phyloP scores from a whole-genome alignment of 1,284 basidiomycete species.

The Termitomyces sp. region DNA sequence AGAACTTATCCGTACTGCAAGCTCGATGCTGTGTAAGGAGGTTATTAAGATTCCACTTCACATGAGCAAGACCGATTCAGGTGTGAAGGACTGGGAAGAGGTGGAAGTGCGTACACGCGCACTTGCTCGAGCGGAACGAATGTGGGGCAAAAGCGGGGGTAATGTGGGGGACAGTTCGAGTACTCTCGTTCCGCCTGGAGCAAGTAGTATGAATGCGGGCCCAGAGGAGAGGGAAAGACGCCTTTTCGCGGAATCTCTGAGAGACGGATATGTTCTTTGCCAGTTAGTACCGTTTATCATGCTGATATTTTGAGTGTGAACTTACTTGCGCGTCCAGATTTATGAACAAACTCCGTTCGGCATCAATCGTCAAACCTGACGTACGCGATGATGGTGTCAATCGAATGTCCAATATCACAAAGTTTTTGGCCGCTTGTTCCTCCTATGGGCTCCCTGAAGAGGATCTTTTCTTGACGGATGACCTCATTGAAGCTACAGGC shows the following conservation, averaged over 20 bases:
- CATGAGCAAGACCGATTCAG: constrained; percentile 41
- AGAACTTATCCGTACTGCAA: constrained; percentile 58
- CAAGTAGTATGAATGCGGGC: constrained; percentile 38
- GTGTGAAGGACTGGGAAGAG: constrained; percentile 60
- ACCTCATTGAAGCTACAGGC: constrained; percentile 55
- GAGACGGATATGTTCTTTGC: constrained; percentile 84
- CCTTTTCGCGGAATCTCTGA: constrained; percentile 67
- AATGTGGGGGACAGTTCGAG: constrained; percentile 37
- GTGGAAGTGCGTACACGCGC: constrained; percentile 62
- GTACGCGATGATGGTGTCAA: constrained; percentile 61
- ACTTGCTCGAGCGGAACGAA: constrained; percentile 62
- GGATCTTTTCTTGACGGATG: constrained; percentile 65
- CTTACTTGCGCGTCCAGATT: constrained; percentile 40
- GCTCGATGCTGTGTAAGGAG: constrained; percentile 59
- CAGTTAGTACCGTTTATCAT: constrained; percentile 53
- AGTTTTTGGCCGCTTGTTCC: constrained; percentile 68
- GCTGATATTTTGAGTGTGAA: background rate
- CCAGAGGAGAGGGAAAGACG: constrained; percentile 72
- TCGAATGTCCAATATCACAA: constrained; percentile 64
- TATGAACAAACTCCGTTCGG: constrained; percentile 67
- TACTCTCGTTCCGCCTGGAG: constrained; percentile 34
- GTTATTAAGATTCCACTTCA: constrained; percentile 53
- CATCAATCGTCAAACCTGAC: constrained; percentile 59
- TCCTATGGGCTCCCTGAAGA: constrained; percentile 56
- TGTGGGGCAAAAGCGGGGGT: constrained; percentile 55